A percentile compares a stretch with the other conserved stretches of the same genome.
These are phyloP conservation scores for Candida broadrunensis DNA, from an alignment of 805 yeast genomes.

Conservation along the genomic window DNA sequence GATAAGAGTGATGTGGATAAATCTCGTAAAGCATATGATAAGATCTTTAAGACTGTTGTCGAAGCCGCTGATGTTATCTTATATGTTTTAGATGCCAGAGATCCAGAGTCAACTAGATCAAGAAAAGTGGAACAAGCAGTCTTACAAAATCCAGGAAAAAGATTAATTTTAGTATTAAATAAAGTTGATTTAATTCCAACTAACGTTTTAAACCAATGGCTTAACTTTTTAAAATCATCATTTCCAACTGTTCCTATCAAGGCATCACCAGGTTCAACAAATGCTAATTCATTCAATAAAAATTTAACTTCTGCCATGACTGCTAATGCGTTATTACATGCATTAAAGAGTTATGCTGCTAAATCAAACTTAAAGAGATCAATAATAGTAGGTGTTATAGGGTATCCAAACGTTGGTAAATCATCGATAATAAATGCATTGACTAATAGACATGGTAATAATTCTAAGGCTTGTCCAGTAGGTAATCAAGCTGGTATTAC, in stretches of 20 bases:
- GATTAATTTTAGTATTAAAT: conserved; percentile 82
- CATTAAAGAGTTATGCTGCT: conserved; percentile 81
- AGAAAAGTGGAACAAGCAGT: conserved; percentile 89
- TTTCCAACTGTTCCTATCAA: conserved; percentile 92
- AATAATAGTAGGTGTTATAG: conserved; percentile 91
- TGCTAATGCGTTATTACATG: conserved; percentile 68
- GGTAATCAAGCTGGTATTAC: conserved; percentile 99
- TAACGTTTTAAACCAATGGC: conserved; percentile 79
- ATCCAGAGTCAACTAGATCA: conserved; percentile 93
- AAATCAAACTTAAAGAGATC: conserved; percentile 85
- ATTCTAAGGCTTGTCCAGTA: conserved; percentile 82
- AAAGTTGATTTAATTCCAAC: conserved; percentile 93
- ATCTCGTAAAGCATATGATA: conserved; percentile 89
- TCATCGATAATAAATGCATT: conserved; percentile 91
- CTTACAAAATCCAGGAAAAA: conserved; percentile 72
- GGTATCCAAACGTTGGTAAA: conserved; percentile 97
- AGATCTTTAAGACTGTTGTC: conserved; percentile 88
- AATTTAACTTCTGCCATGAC: conserved; percentile 69
- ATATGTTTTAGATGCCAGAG: conserved; percentile 96
- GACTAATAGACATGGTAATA: conserved; percentile 73
- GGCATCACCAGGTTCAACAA: conserved; percentile 74
- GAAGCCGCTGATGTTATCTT: conserved; percentile 88
- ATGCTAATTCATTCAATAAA: conserved; percentile 66
- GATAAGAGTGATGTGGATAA: conserved; percentile 55
- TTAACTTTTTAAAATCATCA: conserved; percentile 67